Conservation (phyloP, 2,329 filamentous ascomycete genomes). For the Pseudocercospora musae region DNA sequence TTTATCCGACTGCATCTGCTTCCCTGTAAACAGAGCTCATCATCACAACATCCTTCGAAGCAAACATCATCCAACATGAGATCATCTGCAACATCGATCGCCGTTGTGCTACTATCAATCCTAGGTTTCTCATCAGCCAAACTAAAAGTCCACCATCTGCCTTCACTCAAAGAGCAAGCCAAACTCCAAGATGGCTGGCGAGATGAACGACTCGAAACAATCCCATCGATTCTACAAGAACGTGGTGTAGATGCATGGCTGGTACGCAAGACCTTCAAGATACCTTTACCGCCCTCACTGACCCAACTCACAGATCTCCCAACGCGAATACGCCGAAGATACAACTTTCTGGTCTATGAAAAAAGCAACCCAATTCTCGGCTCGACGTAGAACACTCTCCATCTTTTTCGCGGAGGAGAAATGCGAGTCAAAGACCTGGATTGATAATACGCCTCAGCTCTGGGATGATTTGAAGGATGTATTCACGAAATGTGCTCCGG, state of each 20-base stretch:
- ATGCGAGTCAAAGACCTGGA: conserved; percentile 14
- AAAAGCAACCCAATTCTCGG: conserved; percentile 21
- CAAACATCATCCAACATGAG: background rate
- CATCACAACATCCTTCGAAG: background rate
- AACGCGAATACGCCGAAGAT: conserved; percentile 25
- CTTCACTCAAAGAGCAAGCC: conserved; percentile 20
- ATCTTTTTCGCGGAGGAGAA: conserved; percentile 15
- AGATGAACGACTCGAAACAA: conserved; percentile 16
- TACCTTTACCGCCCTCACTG: background rate
- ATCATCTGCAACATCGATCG: background rate
- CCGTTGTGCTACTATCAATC: background rate
- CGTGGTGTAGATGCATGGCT: conserved; percentile 25
- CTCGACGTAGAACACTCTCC: conserved; percentile 19
- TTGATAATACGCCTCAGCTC: conserved; percentile 20
- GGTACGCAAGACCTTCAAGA: background rate
- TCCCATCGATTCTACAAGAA: conserved; percentile 18
- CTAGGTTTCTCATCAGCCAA: background rate
- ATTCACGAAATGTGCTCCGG: conserved; percentile 12
- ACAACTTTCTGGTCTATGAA: conserved; percentile 27
- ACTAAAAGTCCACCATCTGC: background rate
- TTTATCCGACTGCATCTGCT: background rate
- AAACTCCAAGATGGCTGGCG: conserved; percentile 21
- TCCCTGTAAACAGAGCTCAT: background rate
- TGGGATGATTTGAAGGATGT: conserved; percentile 11
- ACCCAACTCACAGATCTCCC: conserved; percentile 10